Conservation (phyloP, 441 rosid species). For the Syzygium syzygioides region DNA sequence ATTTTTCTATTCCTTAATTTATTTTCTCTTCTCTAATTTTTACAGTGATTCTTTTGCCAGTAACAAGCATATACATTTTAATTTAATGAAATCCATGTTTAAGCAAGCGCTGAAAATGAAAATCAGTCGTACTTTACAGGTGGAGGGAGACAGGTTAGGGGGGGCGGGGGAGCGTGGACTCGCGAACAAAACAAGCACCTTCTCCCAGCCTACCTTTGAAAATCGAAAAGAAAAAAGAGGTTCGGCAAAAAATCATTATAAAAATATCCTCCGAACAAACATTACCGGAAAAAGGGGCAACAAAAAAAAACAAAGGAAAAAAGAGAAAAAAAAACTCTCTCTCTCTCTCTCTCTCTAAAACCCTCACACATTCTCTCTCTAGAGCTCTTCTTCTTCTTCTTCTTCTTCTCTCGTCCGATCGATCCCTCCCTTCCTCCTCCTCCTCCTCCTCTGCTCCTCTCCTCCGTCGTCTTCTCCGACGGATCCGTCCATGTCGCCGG, state of each 20-base stretch:
- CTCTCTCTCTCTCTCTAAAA: neutral
- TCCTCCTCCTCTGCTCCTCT: neutral
- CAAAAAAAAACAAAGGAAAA: neutral
- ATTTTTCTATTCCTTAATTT: neutral
- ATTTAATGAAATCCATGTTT: neutral
- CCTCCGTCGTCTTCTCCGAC: neutral
- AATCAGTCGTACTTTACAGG: neutral
- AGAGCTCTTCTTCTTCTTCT: neutral
- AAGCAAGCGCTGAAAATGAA: neutral
- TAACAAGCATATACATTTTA: neutral
- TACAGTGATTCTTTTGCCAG: neutral
- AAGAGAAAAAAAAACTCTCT: neutral
- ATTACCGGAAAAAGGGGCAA: neutral
- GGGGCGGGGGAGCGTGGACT: neutral
- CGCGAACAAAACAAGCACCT: neutral
- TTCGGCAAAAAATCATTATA: neutral
- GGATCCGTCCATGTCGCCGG: neutral
- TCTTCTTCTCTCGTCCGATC: neutral
- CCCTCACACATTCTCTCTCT: neutral
- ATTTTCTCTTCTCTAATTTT: neutral
- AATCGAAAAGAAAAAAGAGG: neutral
- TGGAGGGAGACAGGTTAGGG: neutral
- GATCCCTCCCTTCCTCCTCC: neutral
- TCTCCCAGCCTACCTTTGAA: conserved; percentile 7
- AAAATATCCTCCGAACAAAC: neutral